Base-by-base conservation (phyloP, 129 eudicot species). In the Saposhnikovia divaricata region DNA sequence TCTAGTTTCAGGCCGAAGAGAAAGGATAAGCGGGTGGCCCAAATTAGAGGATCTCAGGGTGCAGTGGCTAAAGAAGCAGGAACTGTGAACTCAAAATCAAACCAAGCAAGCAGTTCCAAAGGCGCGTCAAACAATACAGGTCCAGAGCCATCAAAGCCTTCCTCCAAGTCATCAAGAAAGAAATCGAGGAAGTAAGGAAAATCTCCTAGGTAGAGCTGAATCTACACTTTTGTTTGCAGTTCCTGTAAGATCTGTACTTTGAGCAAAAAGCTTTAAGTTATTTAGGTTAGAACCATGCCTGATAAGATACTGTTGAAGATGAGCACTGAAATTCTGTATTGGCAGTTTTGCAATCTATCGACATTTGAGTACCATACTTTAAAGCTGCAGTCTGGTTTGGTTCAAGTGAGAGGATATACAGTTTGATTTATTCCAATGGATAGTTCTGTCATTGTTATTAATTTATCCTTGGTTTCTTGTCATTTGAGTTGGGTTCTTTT, bases 31-130 rank as follows among this genome's bases (percentile, higher is more conserved):
- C 83, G 96, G 69, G 88, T 88, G 6, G 98, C 97, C 81, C 96
- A 93, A 75, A 75, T 90, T 42, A 85, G 98, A 85, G 98, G 98
- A 3, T 95, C 97, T 74, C 98, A 95, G 84, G 98, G 98, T 81
- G 89, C 98, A 9, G 96, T 95, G 74, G 81, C 79, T 82, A 92
- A 91, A 83, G 98, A 95, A 55, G 83, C 85, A 61, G 80, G 81
- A 4, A 50, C 76, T 16, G 84, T 50, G 55, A 82, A 75, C 79
- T 27, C 82, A 11, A 93, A 93, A 76, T 82, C 98, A 39, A 90
- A 59, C 83, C 91, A 87, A 77, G 44, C 88, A 4, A 53, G 84
- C 65, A 88, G 46, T 80, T 81, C 89, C 10, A 91, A 88, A 86
- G 97, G 83, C 28, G 77, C 85, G 48, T 79, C 97, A 10, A 86